phyloP scores from a whole-genome alignment of 768 basidiomycete genomes.

The Jaapia argillacea region DNA sequence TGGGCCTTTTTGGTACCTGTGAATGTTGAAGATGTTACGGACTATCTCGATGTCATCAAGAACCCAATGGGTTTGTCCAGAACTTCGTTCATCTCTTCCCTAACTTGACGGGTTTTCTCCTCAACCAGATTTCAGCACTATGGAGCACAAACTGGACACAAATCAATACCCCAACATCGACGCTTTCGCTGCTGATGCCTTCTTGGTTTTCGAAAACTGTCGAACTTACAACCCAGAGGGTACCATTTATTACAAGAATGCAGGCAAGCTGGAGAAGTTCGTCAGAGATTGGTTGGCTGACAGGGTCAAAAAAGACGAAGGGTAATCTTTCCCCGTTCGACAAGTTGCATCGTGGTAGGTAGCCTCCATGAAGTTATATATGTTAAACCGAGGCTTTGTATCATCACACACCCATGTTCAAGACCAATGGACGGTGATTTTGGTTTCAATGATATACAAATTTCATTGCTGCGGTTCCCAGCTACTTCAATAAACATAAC shows the following conservation, averaged over 20 bases:
- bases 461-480: too few species aligned
- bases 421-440: too few species aligned
- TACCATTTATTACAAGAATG: slow-evolving; percentile 75
- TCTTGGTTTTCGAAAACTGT: slow-evolving; percentile 86
- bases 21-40: slow-evolving; percentile 63
- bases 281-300: slow-evolving; percentile 41
- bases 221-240: slow-evolving; percentile 76
- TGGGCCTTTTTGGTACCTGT: slow-evolving; percentile 91
- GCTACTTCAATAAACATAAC: too few species aligned
- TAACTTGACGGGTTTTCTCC: background rate
- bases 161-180: slow-evolving; percentile 73
- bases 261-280: slow-evolving; percentile 73
- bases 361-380: too few species aligned
- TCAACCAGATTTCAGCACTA: slow-evolving; percentile 68
- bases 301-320: background rate
- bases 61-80: slow-evolving; percentile 81
- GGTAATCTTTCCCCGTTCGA: too few species aligned
- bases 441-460: too few species aligned
- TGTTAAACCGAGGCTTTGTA: too few species aligned
- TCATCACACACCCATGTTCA: too few species aligned
- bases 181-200: slow-evolving; percentile 68
- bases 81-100: slow-evolving; percentile 1
- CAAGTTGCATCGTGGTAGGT: too few species aligned
- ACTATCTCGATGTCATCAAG: slow-evolving; percentile 86
- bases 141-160: slow-evolving; percentile 85